Base-by-base conservation (phyloP, 257 asterid species). In the Avicennia marina region DNA sequence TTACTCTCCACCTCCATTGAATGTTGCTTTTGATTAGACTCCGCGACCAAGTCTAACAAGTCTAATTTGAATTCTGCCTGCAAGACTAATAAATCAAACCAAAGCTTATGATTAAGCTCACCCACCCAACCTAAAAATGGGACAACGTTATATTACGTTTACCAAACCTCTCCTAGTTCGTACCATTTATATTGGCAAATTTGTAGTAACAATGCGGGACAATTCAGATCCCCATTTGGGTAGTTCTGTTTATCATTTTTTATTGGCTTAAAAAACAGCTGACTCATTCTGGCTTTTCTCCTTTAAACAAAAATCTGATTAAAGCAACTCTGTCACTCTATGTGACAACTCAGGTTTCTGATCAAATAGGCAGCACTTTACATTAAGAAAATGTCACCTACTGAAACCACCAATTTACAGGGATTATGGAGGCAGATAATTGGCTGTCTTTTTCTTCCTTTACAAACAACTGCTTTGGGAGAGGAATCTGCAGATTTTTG, bases 401-500 rank as follows among this genome's bases (percentile, higher is more conserved):
- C 4, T 26, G 6, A 49, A 38, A 38, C n/a, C 17, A 38, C 6
- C 25, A 24, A 16, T 51, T 29, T 51, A 15, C 8, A 47, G 17
- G 24, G 24, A 10, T 21, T 27, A 24, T 25, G 16, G 39, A 19
- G 20, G 24, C 3, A 19, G 20, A 18, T 15, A 55, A 62, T 51
- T 57, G 58, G 52, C 47, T 60, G 68, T 69, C 60, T 62, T 62
- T 45, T 49, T 61, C 56, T 29, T n/a, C n/a, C n/a, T n/a, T n/a
- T n/a, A n/a, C n/a, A 50, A 75, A 53, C 55, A 62, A 58, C 27
- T 53, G 19, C 27, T 71, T 34, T 24, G 13, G 43, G 36, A 11
- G 59, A 58, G 73, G 88, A 81, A 67, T 78, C 78, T 62, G 41
- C 40, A 64, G 77, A 69, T n/a, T 62, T 62, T 75, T 50, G 64